These are phyloP conservation scores for Phytophthora meadii DNA, from an alignment of 352 stramenopile species.

Conservation along the genomic window DNA sequence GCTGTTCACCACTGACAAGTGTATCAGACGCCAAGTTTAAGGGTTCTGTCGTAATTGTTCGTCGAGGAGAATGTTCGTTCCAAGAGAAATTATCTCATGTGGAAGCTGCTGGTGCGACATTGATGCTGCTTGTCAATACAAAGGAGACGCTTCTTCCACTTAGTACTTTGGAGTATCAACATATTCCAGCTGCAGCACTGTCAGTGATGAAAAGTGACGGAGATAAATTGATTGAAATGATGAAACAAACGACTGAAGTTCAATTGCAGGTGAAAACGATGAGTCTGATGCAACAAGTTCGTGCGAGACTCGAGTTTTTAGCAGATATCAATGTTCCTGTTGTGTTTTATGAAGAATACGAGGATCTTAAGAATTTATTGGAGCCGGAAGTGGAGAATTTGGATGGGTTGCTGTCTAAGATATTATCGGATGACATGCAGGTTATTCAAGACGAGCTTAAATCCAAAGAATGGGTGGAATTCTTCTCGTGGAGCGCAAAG, in stretches of 20 bases:
- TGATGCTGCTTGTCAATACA: constrained; percentile 55
- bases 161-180: constrained; percentile 30
- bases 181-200: constrained; percentile 22
- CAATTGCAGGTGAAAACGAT: background rate
- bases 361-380: constrained; percentile 19
- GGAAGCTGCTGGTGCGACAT: constrained; percentile 8
- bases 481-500: constrained; percentile 30
- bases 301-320: constrained; percentile 47
- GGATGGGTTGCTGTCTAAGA: constrained; percentile 29
- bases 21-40: constrained; percentile 1
- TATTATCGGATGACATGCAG: constrained; percentile 8
- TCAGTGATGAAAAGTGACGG: constrained; percentile 38
- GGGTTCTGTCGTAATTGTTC: constrained; percentile 34
- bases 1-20: constrained; percentile 20
- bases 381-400: constrained; percentile 15
- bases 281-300: constrained; percentile 27
- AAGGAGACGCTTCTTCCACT: constrained; percentile 38
- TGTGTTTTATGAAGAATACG: constrained; percentile 42
- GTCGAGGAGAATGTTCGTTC: constrained; percentile 50
- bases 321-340: constrained; percentile 40
- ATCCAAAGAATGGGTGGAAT: constrained; percentile 19
- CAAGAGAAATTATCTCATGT: constrained; percentile 44
- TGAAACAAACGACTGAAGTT: constrained; percentile 1
- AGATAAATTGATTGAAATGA: constrained; percentile 28
- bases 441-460: background rate